Base-by-base conservation (phyloP, 768 basidiomycete genomes). In the Boletus patriciae region DNA sequence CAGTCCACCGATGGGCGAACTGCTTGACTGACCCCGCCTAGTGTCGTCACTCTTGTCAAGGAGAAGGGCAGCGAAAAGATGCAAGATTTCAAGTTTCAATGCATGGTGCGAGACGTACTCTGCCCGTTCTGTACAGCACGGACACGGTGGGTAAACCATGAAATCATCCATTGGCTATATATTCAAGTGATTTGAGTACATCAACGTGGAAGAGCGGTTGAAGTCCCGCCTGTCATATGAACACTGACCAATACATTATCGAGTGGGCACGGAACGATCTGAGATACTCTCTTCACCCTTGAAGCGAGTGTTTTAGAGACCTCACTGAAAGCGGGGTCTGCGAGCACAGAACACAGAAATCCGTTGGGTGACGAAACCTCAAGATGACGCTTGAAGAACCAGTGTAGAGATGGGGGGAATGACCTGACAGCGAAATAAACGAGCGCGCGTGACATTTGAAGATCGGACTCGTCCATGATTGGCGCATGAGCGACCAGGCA, bases 141-240 rank as follows among this genome's bases (percentile, higher is more conserved):
- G 52, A 55, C 68, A 71, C 12, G 71, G 67, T 27, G 73, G 71
- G 54, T 73, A 73, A 61, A 71, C 76, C 73, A 81, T 68, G 62
- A 76, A 77, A 65, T 81, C 76, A 70, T 80, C 76, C 73, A 81
- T 72, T 45, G 81, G 79, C 83, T 85, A 70, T 66, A 71, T 62
- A 59, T 63, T 46, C 51, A 62, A 58, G 53, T 13, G 52, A 42
- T 42, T 63, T 68, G 52, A 67, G 64, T 68, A 68, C 60, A 63
- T 52, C 19, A 19, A 18, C 46, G 42, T 38, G 25, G 51, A 45
- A 55, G 34, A 48, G 64, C 49, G 55, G 67, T 37, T 10, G 16
- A 38, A 46, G 40, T 50, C 49, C 68, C 57, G 61, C 58, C 33
- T 43, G 38, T 50, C 46, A 57, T 53, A 46, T 61, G 42, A 62